phyloP scores from a whole-genome alignment of 495 filamentous ascomycete genomes.

The Lophiostoma macrostomum region DNA sequence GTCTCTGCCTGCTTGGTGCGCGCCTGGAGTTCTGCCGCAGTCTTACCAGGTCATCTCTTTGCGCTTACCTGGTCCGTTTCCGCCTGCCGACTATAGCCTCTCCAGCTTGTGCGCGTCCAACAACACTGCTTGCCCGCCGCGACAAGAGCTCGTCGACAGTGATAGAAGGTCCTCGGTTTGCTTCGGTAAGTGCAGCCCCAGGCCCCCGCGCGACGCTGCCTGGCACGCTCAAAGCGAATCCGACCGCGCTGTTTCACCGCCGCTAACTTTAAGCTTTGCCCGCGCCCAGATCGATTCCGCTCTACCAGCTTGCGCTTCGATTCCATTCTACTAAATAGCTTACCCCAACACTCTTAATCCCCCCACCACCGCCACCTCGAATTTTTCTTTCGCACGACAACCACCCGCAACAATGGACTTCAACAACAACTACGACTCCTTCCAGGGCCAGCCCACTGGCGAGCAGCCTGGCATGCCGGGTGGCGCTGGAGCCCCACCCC shows the following conservation, averaged over 20 bases:
- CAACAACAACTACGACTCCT: constrained; percentile 35
- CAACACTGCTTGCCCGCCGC: not conserved
- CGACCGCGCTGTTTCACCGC: constrained; percentile 1
- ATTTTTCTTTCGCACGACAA: not conserved
- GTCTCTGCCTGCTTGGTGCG: not conserved
- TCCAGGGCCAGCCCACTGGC: constrained; percentile 36
- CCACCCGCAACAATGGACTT: constrained; percentile 26
- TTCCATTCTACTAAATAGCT: constrained; percentile 14
- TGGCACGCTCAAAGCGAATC: not conserved
- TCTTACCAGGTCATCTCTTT: constrained; percentile 14
- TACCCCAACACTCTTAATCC: constrained; percentile 9
- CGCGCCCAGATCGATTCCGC: constrained; percentile 9
- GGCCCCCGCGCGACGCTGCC: not conserved
- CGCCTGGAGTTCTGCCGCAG: constrained; percentile 13
- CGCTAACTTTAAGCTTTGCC: constrained; percentile 17
- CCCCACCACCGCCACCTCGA: not conserved
- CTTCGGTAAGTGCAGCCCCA: constrained; percentile 20
- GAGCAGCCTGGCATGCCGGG: constrained; percentile 35
- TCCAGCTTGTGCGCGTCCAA: constrained; percentile 3
- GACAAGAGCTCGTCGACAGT: not conserved
- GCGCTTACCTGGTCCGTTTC: constrained; percentile 1
- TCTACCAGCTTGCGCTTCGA: not conserved
- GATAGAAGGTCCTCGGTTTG: constrained; percentile 7
- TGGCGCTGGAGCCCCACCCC: constrained; percentile 29
- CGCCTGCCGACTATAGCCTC: not conserved